A percentile compares a stretch with the other conserved stretches of the same genome.
Conservation (phyloP, 1,284 basidiomycete genomes). For the Hortiboletus rubellus region DNA sequence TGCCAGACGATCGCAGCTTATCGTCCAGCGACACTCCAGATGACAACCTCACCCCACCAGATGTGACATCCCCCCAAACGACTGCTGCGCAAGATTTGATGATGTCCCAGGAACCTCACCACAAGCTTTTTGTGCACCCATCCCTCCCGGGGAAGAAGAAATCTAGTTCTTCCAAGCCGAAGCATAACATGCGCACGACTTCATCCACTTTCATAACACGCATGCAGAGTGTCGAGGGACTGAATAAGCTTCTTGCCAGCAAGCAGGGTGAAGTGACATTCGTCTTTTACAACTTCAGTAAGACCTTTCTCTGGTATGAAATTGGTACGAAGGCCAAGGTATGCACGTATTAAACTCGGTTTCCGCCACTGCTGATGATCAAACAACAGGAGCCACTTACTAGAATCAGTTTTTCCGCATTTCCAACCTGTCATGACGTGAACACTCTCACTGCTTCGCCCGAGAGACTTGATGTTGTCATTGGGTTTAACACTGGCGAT, state of each 20-base stretch:
- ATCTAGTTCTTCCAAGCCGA: constrained; percentile 62
- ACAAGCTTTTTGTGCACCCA: constrained; percentile 52
- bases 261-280: constrained; percentile 83
- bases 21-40: constrained; percentile 77
- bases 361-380: background rate
- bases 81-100: constrained; percentile 34
- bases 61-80: constrained; percentile 30
- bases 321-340: constrained; percentile 79
- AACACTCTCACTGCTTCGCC: constrained; percentile 76
- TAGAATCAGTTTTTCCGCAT: constrained; percentile 81
- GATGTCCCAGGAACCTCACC: constrained; percentile 36
- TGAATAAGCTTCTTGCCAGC: constrained; percentile 69
- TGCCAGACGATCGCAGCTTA: constrained; percentile 61
- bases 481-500: constrained; percentile 93
- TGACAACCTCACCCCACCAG: constrained; percentile 49
- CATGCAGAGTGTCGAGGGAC: constrained; percentile 75
- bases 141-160: constrained; percentile 60
- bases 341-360: constrained; percentile 22
- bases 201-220: constrained; percentile 89
- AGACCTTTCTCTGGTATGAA: constrained; percentile 83
- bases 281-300: constrained; percentile 80
- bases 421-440: constrained; percentile 89
- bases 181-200: constrained; percentile 85
- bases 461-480: constrained; percentile 84
- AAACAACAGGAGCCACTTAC: constrained; percentile 75